A percentile compares a stretch with the other conserved stretches of the same genome.
Evolutionary conservation across 208 protist genomes (phyloP).

Genomic region (Crithidia expoeki): DNA sequence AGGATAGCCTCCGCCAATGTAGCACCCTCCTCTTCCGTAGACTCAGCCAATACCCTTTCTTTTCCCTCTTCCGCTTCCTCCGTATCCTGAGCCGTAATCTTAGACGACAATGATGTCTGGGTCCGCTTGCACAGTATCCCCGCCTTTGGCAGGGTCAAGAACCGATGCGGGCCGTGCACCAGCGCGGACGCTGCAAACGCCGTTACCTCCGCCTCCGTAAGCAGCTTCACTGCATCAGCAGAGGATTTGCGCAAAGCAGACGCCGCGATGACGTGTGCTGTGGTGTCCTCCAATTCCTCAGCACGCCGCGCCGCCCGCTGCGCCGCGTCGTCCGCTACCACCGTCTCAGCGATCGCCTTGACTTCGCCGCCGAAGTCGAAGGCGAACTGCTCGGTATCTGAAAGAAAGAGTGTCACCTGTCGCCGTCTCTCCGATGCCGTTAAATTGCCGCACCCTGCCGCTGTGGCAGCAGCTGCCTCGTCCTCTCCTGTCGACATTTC

Average conservation of each 20-base stretch:
- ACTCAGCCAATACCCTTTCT: conserved; percentile 12
- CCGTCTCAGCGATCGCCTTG: conserved; percentile 12
- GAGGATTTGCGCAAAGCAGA: not conserved
- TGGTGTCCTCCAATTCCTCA: conserved; percentile 29
- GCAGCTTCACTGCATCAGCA: not conserved
- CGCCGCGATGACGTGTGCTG: conserved; percentile 15
- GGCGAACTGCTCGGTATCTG: conserved; percentile 71
- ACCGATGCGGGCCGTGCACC: conserved; percentile 11
- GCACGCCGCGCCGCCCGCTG: conserved; percentile 17
- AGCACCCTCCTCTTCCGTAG: conserved; percentile 6
- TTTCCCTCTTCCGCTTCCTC: not conserved
- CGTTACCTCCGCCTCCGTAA: conserved; percentile 37
- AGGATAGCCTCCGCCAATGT: conserved; percentile 47
- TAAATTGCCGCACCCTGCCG: not conserved
- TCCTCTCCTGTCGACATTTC: not conserved
- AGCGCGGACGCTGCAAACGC: conserved; percentile 24
- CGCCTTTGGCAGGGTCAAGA: conserved; percentile 21
- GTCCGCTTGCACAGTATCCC: conserved; percentile 5
- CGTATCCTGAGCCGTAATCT: too few relatives aligned
- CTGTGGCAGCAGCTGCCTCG: not conserved
- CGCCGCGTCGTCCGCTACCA: conserved; percentile 18
- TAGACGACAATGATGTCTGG: too few relatives aligned
- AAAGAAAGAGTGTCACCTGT: conserved; percentile 64
- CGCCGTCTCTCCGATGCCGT: conserved; percentile 34
- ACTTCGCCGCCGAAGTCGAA: conserved; percentile 80